Percentiles rank a stretch among this genome's conserved stretches.
Conservation (phyloP, 2,329 filamentous ascomycete genomes). For the Rhynchosporium agropyri region DNA sequence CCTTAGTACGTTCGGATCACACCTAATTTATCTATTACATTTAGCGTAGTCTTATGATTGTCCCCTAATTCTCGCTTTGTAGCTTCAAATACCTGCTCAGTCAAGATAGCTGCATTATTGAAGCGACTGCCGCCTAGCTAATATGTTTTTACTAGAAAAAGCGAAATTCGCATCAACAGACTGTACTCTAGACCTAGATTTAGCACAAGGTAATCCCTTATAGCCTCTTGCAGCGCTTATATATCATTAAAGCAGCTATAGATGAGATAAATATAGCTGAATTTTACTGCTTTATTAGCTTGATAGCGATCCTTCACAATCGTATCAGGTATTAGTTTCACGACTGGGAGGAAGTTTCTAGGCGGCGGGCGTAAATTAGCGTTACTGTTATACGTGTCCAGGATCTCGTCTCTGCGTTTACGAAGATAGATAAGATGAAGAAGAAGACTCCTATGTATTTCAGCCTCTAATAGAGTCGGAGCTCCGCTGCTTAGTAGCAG, state of each 20-base stretch:
- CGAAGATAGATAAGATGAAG: conserved; percentile 39
- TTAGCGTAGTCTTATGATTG: conserved; percentile 38
- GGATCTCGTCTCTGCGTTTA: conserved; percentile 24
- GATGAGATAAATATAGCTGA: conserved; percentile 38
- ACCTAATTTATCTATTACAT: conserved; percentile 37
- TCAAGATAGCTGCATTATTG: conserved; percentile 37
- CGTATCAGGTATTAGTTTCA: too few relatives aligned
- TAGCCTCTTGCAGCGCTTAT: conserved; percentile 36
- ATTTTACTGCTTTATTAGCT: conserved; percentile 36
- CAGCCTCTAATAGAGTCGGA: conserved; percentile 27
- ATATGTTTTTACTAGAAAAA: conserved; percentile 35
- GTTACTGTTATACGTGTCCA: not conserved
- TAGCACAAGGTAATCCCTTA: conserved; percentile 33
- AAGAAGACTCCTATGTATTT: conserved; percentile 32
- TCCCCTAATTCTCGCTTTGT: conserved; percentile 33
- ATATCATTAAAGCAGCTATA: conserved; percentile 38
- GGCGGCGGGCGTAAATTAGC: too few relatives aligned
- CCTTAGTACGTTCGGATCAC: conserved; percentile 32
- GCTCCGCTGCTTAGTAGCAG: conserved; percentile 35
- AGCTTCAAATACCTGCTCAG: conserved; percentile 33
- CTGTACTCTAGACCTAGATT: conserved; percentile 36
- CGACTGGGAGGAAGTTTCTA: conserved; percentile 5
- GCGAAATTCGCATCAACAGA: conserved; percentile 32
- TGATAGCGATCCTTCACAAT: conserved; percentile 1
- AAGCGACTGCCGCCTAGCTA: conserved; percentile 24